phyloP scores from a whole-genome alignment of 306 rosid genomes.

The Rubus parviflorus region DNA sequence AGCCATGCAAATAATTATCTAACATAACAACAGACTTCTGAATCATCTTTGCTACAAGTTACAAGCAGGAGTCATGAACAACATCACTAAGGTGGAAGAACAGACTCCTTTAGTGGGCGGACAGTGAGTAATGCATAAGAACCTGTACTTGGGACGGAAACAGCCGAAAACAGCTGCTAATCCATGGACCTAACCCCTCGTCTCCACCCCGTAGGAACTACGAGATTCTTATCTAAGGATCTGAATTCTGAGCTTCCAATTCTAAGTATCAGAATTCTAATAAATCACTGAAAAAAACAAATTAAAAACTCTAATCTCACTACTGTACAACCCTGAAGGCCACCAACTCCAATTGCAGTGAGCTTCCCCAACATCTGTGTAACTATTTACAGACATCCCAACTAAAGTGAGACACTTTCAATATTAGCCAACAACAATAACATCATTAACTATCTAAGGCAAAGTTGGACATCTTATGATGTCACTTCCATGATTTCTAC shows the following conservation, averaged over 20 bases:
- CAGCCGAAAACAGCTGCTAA: neutral
- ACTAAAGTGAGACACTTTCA: constrained; percentile 23
- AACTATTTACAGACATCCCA: constrained; percentile 59
- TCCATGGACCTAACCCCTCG: neutral
- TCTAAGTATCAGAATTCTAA: constrained; percentile 29
- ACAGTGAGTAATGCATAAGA: neutral
- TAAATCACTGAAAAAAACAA: constrained; percentile 29
- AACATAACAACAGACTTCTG: constrained; percentile 2
- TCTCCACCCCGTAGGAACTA: neutral
- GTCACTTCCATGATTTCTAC: constrained; percentile 46
- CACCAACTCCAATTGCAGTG: constrained; percentile 36
- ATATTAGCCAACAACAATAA: constrained; percentile 26
- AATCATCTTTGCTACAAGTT: constrained; percentile 10
- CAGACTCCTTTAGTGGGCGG: constrained; percentile 4
- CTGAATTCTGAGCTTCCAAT: neutral
- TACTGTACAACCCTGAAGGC: constrained; percentile 57
- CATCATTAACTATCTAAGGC: constrained; percentile 32
- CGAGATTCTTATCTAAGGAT: constrained; percentile 21
- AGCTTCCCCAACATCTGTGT: constrained; percentile 35
- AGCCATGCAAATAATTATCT: neutral
- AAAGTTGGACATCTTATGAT: constrained; percentile 28
- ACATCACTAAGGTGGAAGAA: constrained; percentile 12
- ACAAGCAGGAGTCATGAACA: constrained; percentile 10
- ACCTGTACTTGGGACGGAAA: constrained; percentile 7
- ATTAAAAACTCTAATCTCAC: constrained; percentile 26